A percentile compares a stretch with the other conserved stretches of the same genome.
These are phyloP conservation scores for Cyclocybe cylindracea DNA, from an alignment of 768 basidiomycete genomes.

Conservation along the genomic window DNA sequence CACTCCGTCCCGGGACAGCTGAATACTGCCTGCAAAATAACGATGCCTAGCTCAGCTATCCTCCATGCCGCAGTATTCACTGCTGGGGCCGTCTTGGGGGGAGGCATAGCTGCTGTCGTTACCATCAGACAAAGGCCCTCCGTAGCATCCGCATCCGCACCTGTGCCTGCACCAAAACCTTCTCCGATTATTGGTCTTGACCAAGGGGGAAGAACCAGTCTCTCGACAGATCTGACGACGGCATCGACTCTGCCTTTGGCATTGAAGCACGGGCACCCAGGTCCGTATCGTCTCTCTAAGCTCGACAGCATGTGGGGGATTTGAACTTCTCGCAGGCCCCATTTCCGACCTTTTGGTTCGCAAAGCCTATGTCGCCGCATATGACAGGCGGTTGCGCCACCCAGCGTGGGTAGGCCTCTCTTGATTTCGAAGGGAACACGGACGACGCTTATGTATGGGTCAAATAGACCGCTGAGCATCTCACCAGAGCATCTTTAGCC, in stretches of 20 bases:
- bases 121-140: conserved; percentile 28
- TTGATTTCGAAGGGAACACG: background rate
- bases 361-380: conserved; percentile 84
- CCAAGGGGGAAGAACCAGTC: conserved; percentile 40
- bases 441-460: background rate
- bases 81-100: conserved; percentile 80
- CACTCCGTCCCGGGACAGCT: too few relatives aligned
- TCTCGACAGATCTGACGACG: conserved; percentile 37
- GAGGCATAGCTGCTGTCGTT: conserved; percentile 62
- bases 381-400: conserved; percentile 88
- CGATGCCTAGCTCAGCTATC: conserved; percentile 39
- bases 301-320: background rate
- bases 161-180: conserved; percentile 22
- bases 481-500: conserved; percentile 76
- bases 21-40: background rate
- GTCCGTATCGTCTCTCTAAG: conserved; percentile 37
- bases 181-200: conserved; percentile 49
- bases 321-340: conserved; percentile 60
- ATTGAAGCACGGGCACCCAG: conserved; percentile 82
- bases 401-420: conserved; percentile 84
- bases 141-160: background rate
- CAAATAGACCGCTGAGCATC: conserved; percentile 88
- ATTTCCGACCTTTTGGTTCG: conserved; percentile 78
- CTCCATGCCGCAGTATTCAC: conserved; percentile 77
- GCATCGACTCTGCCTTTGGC: conserved; percentile 33